Evolutionary conservation across 805 yeast species (phyloP).

Genomic region (Cyberlindnera amylophila): DNA sequence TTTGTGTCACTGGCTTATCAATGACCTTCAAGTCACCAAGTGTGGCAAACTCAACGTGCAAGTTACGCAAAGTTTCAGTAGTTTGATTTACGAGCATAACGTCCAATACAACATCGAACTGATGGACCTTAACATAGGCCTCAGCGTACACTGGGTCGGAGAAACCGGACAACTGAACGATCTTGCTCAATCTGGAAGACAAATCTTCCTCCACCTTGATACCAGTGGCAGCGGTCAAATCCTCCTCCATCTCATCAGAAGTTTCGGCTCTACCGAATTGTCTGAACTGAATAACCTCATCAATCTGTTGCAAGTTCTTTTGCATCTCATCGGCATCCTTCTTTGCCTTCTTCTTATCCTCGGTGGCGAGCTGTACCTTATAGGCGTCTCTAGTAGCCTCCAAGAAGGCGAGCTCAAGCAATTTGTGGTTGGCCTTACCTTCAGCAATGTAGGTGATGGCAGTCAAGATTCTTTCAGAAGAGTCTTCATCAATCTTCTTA

Average conservation of each 20-base stretch:
- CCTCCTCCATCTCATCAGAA: slow-evolving; percentile 52
- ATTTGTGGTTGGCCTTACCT: slow-evolving; percentile 42
- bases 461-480: slow-evolving; percentile 89
- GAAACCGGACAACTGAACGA: slow-evolving; percentile 94
- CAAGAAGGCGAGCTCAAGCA: slow-evolving; percentile 66
- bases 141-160: slow-evolving; percentile 98
- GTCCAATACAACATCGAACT: slow-evolving; percentile 92
- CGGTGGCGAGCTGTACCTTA: slow-evolving; percentile 59
- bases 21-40: slow-evolving; percentile 93
- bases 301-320: slow-evolving; percentile 69
- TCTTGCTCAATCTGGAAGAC: slow-evolving; percentile 78
- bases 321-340: slow-evolving; percentile 53
- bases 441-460: slow-evolving; percentile 78
- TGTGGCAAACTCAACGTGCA: slow-evolving; percentile 93
- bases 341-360: slow-evolving; percentile 55
- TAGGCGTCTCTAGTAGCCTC: slow-evolving; percentile 87
- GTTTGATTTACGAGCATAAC: slow-evolving; percentile 95
- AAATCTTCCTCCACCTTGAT: slow-evolving; percentile 52
- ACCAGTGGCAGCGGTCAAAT: slow-evolving; percentile 52
- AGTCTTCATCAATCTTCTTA: slow-evolving; percentile 89
- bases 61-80: slow-evolving; percentile 79
- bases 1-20: slow-evolving; percentile 84
- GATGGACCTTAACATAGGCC: slow-evolving; percentile 93
- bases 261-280: slow-evolving; percentile 55
- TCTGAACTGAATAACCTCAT: slow-evolving; percentile 74